phyloP scores from a whole-genome alignment of 495 filamentous ascomycete genomes.

The Lichina pygmaea region DNA sequence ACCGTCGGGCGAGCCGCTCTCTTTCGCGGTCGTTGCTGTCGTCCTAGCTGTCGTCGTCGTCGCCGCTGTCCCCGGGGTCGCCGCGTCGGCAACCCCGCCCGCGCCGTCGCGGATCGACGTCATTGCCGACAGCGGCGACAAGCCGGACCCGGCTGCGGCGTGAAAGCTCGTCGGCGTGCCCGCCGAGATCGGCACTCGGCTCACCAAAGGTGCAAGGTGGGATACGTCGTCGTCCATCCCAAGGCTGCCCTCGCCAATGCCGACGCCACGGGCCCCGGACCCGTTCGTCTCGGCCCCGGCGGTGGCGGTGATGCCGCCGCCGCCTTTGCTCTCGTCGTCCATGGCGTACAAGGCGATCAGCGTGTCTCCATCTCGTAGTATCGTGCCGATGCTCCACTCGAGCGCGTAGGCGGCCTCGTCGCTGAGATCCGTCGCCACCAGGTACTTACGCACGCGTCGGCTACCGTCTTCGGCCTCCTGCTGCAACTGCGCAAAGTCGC shows the following conservation, averaged over 20 bases:
- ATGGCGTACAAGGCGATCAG: constrained; percentile 75
- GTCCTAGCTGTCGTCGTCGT: constrained; percentile 6
- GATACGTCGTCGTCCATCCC: constrained; percentile 39
- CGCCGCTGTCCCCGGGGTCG: constrained; percentile 10
- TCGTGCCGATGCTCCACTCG: constrained; percentile 90
- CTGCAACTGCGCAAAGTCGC: constrained; percentile 48
- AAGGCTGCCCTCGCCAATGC: constrained; percentile 29
- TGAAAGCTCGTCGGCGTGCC: constrained; percentile 17
- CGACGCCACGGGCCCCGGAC: constrained; percentile 7
- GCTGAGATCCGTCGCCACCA: constrained; percentile 80
- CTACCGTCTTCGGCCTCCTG: constrained; percentile 46
- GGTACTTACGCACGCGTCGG: constrained; percentile 55
- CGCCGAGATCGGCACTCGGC: constrained; percentile 2
- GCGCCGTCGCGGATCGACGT: not conserved
- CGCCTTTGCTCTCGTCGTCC: constrained; percentile 52
- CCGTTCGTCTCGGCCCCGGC: constrained; percentile 1
- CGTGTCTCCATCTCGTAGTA: constrained; percentile 87
- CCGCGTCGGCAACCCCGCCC: not conserved
- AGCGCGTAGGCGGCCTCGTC: constrained; percentile 82
- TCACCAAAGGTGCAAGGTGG: constrained; percentile 7
- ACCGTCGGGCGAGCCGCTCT: constrained; percentile 13
- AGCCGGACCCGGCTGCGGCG: not conserved
- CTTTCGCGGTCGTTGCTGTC: constrained; percentile 13
- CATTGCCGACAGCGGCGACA: constrained; percentile 1
- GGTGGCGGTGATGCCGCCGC: constrained; percentile 10